Conservation (phyloP, 768 basidiomycete species). For the Amanita inopinata region DNA sequence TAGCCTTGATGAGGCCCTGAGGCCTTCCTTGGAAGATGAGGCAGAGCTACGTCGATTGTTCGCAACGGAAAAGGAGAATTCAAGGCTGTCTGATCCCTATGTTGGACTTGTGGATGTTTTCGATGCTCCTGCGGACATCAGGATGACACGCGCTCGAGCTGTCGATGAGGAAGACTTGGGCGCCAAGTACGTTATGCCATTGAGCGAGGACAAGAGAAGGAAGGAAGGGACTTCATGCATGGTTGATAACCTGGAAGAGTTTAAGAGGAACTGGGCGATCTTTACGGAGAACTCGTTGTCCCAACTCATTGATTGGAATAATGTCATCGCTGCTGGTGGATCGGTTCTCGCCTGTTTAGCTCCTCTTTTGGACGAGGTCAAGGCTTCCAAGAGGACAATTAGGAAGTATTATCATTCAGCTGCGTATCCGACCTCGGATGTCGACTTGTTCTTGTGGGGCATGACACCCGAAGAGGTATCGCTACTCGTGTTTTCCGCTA, state of each 20-base stretch:
- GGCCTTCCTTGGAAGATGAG: constrained; percentile 8
- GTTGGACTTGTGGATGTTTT: constrained; percentile 8
- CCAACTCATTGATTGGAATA: constrained; percentile 51
- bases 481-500: constrained; percentile 6
- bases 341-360: constrained; percentile 47
- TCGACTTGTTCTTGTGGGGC: constrained; percentile 57
- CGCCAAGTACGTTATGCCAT: constrained; percentile 27
- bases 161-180: constrained; percentile 3
- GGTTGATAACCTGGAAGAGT: constrained; percentile 42
- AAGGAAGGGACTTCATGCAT: constrained; percentile 40
- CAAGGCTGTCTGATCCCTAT: constrained; percentile 2
- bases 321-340: constrained; percentile 54
- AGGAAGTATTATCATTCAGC: constrained; percentile 47
- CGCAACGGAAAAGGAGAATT: constrained; percentile 5
- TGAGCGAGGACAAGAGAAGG: constrained; percentile 33
- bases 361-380: constrained; percentile 38
- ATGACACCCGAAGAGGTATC: constrained; percentile 43
- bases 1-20: background rate
- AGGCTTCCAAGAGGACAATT: constrained; percentile 43
- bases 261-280: constrained; percentile 53
- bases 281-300: constrained; percentile 56
- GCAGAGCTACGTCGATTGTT: constrained; percentile 4
- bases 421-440: constrained; percentile 51
- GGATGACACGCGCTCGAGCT: constrained; percentile 6
- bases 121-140: constrained; percentile 4